Evolutionary conservation across 371 early-diverging fungal species (phyloP).

Genomic region (Syncephalastrum monosporum): DNA sequence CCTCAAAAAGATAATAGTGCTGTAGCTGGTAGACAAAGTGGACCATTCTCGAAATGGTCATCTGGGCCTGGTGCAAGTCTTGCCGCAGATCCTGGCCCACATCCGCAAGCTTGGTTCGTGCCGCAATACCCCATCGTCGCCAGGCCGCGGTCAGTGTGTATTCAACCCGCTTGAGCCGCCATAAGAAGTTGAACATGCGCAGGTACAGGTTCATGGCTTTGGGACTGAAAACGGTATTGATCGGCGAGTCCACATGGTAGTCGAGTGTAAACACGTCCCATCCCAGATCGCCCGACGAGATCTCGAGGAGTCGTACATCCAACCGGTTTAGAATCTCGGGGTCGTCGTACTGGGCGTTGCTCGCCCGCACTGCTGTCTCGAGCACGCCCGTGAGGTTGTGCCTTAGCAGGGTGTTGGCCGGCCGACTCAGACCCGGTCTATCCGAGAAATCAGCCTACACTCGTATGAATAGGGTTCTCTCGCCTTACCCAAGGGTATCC

Average conservation of each 20-base stretch:
- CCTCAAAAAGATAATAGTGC: conserved; percentile 83
- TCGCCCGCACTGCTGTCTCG: conserved; percentile 85
- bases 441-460: neutral
- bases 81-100: conserved; percentile 21
- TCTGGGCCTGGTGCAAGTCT: conserved; percentile 64
- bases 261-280: conserved; percentile 94
- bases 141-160: conserved; percentile 73
- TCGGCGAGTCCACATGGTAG: conserved; percentile 82
- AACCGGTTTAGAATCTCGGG: conserved; percentile 75
- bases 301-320: conserved; percentile 74
- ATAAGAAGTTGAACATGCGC: conserved; percentile 83
- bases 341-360: conserved; percentile 88
- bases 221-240: conserved; percentile 80
- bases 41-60: conserved; percentile 83
- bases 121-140: conserved; percentile 75
- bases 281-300: conserved; percentile 72
- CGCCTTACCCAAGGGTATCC: conserved; percentile 73
- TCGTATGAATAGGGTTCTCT: conserved; percentile 3
- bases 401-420: conserved; percentile 76
- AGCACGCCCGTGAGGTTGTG: conserved; percentile 87
- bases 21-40: conserved; percentile 93
- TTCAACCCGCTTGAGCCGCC: conserved; percentile 89
- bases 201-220: conserved; percentile 79
- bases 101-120: conserved; percentile 45
- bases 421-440: conserved; percentile 64